Evolutionary conservation across 164 flowering plant species (phyloP), one percentile per base, ranked within the genome.

Genomic region (Cinnamomum micranthum): DNA sequence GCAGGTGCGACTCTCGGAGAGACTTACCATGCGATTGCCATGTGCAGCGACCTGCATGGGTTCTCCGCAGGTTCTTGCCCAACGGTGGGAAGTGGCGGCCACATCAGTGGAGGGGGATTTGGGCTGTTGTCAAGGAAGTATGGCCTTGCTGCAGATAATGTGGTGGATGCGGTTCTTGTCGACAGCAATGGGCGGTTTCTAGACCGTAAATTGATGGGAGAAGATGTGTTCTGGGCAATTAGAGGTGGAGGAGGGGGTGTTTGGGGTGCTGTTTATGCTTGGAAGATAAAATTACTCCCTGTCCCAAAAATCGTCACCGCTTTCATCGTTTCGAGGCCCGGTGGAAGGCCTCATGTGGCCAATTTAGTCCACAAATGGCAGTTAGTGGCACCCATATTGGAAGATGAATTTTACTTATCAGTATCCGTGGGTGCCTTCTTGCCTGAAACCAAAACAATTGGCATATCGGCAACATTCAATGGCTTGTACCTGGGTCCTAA

Each of bases 1-100:
- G 82, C 78, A 7, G 84, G 84, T 4, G 84, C 82, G 2, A 82
- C 84, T 2, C 82, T 82, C 4, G 84, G 84, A 17, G 82, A 82
- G 78, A 70, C 68, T 0, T 82, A 79, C 68, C 28, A 79, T 47
- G 74, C 55, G 11, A 82, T 82, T 17, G 76, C 80, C 28, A 25
- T 52, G 76, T 50, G 74, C 19, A 77, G 78, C 70, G 66, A 59
- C 33, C 70, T 72, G 2, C 76, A 65, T 31, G 84, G 84, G 28
- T 79, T 82, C 58, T 66, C 82, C 0, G 84, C 82, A 5, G 84
- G 84, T 23, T 78, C 82, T 6, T 82, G 84, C 50, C 84, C 84
- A 9, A 78, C 79, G 2, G 81, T 81, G 3, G 81, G 81, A 19
- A 76, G 62, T 71, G 84, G 80, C 3, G 82, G 84, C 20, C 81